Evolutionary conservation across 202 grass and related monocot genomes (phyloP).

Genomic region (Digitaria exilis): DNA sequence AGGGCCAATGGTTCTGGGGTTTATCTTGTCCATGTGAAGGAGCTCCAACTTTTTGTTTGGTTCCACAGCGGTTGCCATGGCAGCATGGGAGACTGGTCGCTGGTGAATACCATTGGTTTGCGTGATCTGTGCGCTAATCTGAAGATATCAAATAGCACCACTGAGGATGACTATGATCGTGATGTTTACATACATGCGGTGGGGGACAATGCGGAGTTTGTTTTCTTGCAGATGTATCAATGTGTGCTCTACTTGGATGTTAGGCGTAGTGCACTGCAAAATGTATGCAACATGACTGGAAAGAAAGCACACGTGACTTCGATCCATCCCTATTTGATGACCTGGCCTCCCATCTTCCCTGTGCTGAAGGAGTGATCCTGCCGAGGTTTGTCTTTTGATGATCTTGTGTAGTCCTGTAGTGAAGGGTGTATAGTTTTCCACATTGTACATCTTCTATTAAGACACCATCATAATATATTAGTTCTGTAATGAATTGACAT

Average conservation of each 20-base stretch:
- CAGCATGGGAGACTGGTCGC: neutral
- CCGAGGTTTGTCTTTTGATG: neutral
- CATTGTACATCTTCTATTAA: no score
- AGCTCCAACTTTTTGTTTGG: neutral
- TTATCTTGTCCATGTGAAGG: neutral
- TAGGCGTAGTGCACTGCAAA: neutral
- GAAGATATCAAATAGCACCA: neutral
- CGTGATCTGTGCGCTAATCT: neutral
- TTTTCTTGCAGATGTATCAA: neutral
- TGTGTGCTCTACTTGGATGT: conserved; percentile 13
- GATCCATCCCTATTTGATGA: neutral
- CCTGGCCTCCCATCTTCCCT: conserved; percentile 17
- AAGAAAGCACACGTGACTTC: neutral
- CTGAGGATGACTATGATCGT: neutral
- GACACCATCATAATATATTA: no score
- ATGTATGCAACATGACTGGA: neutral
- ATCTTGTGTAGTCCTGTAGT: neutral
- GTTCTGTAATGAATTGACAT: neutral
- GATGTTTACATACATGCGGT: neutral
- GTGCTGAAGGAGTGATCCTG: neutral
- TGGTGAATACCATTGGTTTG: conserved; percentile 6
- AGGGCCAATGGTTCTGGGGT: neutral
- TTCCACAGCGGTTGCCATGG: neutral
- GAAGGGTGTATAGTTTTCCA: no score
- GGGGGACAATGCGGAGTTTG: neutral